These are phyloP conservation scores for Candida nemodendra DNA, from an alignment of 805 yeast species.

Conservation along the genomic window DNA sequence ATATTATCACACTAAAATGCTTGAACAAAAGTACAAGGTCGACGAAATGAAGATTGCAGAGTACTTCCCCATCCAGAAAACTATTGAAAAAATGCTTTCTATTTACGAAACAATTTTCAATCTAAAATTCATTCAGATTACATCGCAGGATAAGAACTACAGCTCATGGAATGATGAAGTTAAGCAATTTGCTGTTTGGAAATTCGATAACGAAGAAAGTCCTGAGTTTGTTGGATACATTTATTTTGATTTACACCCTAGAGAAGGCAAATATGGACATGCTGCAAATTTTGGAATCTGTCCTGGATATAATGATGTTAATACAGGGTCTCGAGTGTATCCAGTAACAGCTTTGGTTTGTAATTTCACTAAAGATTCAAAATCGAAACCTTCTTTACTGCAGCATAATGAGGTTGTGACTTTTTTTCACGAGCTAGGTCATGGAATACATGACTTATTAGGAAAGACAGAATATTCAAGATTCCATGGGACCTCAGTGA, in stretches of 20 bases:
- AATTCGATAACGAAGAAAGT: slow-evolving; percentile 44
- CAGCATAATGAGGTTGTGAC: slow-evolving; percentile 79
- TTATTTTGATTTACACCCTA: slow-evolving; percentile 78
- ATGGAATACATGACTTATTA: slow-evolving; percentile 78
- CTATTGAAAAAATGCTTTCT: slow-evolving; percentile 65
- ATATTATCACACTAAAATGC: slow-evolving; percentile 61
- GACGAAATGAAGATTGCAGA: slow-evolving; percentile 72
- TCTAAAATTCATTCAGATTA: slow-evolving; percentile 59
- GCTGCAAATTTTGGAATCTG: slow-evolving; percentile 78
- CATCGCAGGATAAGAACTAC: slow-evolving; percentile 32
- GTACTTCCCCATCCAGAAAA: slow-evolving; percentile 71
- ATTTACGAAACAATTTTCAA: slow-evolving; percentile 71
- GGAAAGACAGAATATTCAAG: slow-evolving; percentile 63
- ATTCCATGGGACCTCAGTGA: slow-evolving; percentile 75
- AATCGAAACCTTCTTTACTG: slow-evolving; percentile 67
- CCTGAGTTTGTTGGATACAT: slow-evolving; percentile 75
- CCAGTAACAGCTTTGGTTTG: slow-evolving; percentile 82
- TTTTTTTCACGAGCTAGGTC: slow-evolving; percentile 88
- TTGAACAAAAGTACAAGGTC: slow-evolving; percentile 68
- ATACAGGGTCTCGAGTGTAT: slow-evolving; percentile 46
- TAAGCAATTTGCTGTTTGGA: slow-evolving; percentile 70
- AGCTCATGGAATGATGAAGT: slow-evolving; percentile 80
- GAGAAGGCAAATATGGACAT: slow-evolving; percentile 85
- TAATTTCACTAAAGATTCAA: slow-evolving; percentile 75
- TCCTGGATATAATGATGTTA: slow-evolving; percentile 53